A percentile compares a stretch with the other conserved stretches of the same genome.
phyloP scores from a whole-genome alignment of 768 basidiomycete genomes.

The Pleurotus eryngii region DNA sequence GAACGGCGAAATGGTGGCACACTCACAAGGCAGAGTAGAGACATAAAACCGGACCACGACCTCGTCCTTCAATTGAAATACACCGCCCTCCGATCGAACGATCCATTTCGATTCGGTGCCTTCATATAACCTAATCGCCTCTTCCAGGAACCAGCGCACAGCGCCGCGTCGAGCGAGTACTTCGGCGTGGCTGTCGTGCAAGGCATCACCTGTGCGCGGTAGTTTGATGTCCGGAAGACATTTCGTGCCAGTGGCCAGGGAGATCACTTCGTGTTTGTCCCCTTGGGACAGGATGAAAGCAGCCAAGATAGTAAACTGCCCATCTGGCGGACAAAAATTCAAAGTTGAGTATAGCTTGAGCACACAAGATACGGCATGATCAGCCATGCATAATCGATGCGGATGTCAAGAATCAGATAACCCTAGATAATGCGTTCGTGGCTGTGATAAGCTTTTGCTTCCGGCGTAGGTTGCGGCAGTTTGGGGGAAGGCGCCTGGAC shows the following conservation, averaged over 20 bases:
- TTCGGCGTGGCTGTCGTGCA: conserved; percentile 93
- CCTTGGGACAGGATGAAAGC: conserved; percentile 40
- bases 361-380: background rate
- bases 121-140: conserved; percentile 42
- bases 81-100: conserved; percentile 26
- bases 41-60: conserved; percentile 70
- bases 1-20: conserved; percentile 3
- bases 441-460: background rate
- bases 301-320: conserved; percentile 65
- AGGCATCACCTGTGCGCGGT: conserved; percentile 65
- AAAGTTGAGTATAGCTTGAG: conserved; percentile 35
- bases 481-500: too few relatives aligned
- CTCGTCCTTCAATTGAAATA: conserved; percentile 41
- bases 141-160: conserved; percentile 75
- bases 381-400: conserved; percentile 2
- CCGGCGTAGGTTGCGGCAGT: background rate
- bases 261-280: conserved; percentile 48
- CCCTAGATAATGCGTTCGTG: background rate
- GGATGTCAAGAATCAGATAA: background rate
- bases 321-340: conserved; percentile 46
- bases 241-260: conserved; percentile 82
- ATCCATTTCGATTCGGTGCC: conserved; percentile 50
- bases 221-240: conserved; percentile 67
- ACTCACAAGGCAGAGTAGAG: conserved; percentile 53
- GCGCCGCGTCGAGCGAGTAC: conserved; percentile 82